Base-by-base conservation (phyloP, 805 yeast genomes). In the Wickerhamiella azyma region DNA sequence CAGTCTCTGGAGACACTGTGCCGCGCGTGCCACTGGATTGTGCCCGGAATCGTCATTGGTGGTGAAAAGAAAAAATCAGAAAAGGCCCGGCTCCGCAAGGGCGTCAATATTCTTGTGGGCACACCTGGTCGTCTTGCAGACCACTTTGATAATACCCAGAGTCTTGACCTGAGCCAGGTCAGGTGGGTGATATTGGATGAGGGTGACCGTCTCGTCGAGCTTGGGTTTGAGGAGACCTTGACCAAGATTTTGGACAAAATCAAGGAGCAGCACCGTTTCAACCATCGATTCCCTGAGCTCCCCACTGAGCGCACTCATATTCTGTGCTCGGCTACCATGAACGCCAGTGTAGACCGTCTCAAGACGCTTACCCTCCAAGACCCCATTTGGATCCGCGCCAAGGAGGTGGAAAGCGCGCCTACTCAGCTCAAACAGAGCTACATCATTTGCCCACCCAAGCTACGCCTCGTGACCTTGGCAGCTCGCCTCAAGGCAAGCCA, bases 11-110 rank as follows among this genome's bases (percentile, higher is more conserved):
- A 83, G 54, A 69, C 76, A 2, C 62, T 92, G 28, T 70, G 79
- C 35, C 72, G 81, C 46, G 76, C 88, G 58, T 81, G 89, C 59
- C 94, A 84, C 58, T 76, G 82, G 62, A 73, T 92, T 37, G 98
- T 94, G 5, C 96, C 98, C 0, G 95, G 97, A 35, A 76, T 88
- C 36, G 94, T 92, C 21, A 86, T 86, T 65, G 99, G 99, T 59
- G 99, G 99, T 50, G 99, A 92, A 61, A 88, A 89, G 73, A 89
- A 89, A 63, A 94, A 92, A 59, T 75, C 94, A 1, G 99, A 92
- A 63, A 92, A 92, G 71, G 96, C 97, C 1, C 69, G 99, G 56
- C 65, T 92, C 29, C 74, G 99, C 59, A 89, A 89, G 62, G 99
- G 99, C 53, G 94, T 88, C 29, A 92, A 92, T 62, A 78, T 92